phyloP scores from a whole-genome alignment of 2,329 filamentous ascomycete genomes.

The Cladosporium halotolerans region DNA sequence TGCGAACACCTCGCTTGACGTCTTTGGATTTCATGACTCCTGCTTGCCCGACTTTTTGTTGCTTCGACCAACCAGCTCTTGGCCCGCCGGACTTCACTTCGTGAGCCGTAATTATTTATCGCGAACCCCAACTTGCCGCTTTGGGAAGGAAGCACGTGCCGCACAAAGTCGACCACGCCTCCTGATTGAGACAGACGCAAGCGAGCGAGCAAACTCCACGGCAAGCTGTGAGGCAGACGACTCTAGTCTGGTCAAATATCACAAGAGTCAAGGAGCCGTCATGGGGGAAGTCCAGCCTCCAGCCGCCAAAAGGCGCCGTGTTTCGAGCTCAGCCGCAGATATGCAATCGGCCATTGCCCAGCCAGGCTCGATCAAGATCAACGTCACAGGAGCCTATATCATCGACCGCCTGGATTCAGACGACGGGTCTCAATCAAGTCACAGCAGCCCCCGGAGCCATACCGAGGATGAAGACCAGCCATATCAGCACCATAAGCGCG shows the following conservation, averaged over 20 bases:
- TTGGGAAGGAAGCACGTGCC: slow-evolving; percentile 12
- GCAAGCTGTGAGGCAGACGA: too few relatives aligned
- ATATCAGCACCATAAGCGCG: slow-evolving; percentile 70
- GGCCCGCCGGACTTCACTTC: background rate
- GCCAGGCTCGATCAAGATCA: slow-evolving; percentile 76
- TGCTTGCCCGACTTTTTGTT: background rate
- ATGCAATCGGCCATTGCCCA: slow-evolving; percentile 51
- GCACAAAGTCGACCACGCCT: slow-evolving; percentile 6
- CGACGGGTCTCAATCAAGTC: slow-evolving; percentile 21
- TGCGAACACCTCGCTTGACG: slow-evolving; percentile 4
- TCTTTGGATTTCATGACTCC: background rate
- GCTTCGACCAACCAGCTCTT: background rate
- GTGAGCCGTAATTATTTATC: background rate
- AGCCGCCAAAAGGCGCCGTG: slow-evolving; percentile 28
- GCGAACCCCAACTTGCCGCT: slow-evolving; percentile 5
- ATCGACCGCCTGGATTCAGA: slow-evolving; percentile 65
- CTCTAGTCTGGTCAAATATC: background rate
- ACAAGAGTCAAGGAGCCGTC: slow-evolving; percentile 57
- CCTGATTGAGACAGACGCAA: background rate
- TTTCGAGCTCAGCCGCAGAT: slow-evolving; percentile 34
- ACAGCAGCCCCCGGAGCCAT: slow-evolving; percentile 34
- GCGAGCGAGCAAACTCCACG: too few relatives aligned
- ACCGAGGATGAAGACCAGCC: slow-evolving; percentile 43
- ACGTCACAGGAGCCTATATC: slow-evolving; percentile 93
- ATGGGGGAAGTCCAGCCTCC: slow-evolving; percentile 78